Base-by-base conservation (phyloP, 345 rosid species). In the Hibiscus syriacus region DNA sequence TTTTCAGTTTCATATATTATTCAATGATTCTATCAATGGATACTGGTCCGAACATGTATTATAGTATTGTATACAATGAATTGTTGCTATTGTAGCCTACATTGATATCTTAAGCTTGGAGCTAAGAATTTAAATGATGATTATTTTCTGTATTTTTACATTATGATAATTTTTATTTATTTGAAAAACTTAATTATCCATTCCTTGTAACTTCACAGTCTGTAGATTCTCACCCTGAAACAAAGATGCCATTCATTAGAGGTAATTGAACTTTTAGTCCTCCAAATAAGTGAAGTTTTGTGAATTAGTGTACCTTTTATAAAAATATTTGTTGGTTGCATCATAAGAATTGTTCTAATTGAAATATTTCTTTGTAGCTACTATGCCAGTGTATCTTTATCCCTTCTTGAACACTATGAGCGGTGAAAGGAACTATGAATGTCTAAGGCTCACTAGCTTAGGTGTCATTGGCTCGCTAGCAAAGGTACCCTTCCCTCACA, bases 391-490 rank as follows among this genome's bases (percentile, higher is more conserved):
- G 62, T 85, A 84, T 73, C 76, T 89, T 41, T 79, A 76, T 49
- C 78, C 91, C 41, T 79, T 85, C 65, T 70, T 87, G 38, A 72
- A 76, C 69, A 77, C 61, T 62, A 55, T 70, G 36, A 72, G 43
- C 70, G 53, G 22, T 26, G 82, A 68, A 13, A 76, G 49, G 73
- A 57, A 84, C 70, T 76, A 77, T 71, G 91, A 90, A 55, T 70
- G 12, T 74, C 34, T 87, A 49, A 82, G 91, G 48, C 71, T 84
- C 50, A 74, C 80, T 71, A 80, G 88, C 80, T 80, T 90, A 75
- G 82, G 85, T 38, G 89, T 90, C 39, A 80, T 87, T 49, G 84
- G 81, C 29, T 83, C 87, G 30, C 73, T 90, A 22, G 82, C 80
- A 58, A 83, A 86, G 87, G 90, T 87, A 77, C 58, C 41, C 54